Evolutionary conservation across 306 rosid species (phyloP), one percentile per base, ranked within the genome.

Genomic region (Albizia julibrissin): DNA sequence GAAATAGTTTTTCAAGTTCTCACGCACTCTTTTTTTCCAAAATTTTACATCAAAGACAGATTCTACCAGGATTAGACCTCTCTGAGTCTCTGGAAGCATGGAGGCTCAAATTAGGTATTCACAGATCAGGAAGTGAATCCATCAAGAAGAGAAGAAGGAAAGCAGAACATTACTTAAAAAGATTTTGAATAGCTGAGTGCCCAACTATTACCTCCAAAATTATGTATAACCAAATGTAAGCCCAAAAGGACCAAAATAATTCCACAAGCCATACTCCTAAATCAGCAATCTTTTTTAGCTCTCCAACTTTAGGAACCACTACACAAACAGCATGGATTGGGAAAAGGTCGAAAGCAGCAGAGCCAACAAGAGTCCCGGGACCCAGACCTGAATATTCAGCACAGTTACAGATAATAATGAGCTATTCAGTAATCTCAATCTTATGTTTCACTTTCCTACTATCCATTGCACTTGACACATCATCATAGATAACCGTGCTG

Each of bases 161-260:
- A 77, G 34, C 61, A 58, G 76, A 11, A 29, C 49, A 72, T 22
- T 22, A 80, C 49, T 42, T 46, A 47, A 22, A 59, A 86, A 47
- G 65, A 46, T 65, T 80, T 79, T 22, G 64, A 69, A 33, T 44
- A 74, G 70, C 50, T 58, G 43, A 65, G 50, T 49, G 68, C 80
- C 69, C 79, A 77, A 37, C 21, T 56, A 50, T 85, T 88, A 95
- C 99, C 95, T 95, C 92, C 85, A 95, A 86, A 86, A 95, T 95
- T 66, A 95, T 93, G 79, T 95, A 95, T 58, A 95, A 85, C 99
- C 99, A 95, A 85, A 90, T 54, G 86, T 95, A 95, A 75, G 99
- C 99, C 99, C 99, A 95, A 80, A 93, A 95, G 37, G 99, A 95
- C 99, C 99, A 95, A 84, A 89, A 88, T 58, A 95, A 89, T 85